Base-by-base conservation (phyloP, 1,284 basidiomycete genomes). In the Meira nashicola region DNA sequence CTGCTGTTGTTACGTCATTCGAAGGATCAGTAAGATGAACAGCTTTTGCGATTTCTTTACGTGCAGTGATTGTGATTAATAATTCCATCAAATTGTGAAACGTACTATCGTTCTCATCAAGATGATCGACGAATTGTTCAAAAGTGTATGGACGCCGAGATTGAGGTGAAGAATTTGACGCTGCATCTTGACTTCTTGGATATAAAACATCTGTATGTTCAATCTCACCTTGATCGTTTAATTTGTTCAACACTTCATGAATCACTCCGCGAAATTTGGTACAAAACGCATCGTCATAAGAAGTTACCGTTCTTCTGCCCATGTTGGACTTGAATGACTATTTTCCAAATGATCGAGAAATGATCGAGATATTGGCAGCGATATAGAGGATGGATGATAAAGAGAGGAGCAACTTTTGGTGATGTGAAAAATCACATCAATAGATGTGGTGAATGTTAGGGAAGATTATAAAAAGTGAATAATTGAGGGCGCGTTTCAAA, bases 61-160 rank as follows among this genome's bases (percentile, higher is more conserved):
- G 12, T 23, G 50, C 50, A 41, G 21, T 53, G 21, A 53, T 62
- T 41, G 62, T 68, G 65, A 68, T 64, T 33, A 68, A 51, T 54
- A 68, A 62, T 39, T 68, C 67, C 19, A 62, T 57, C 58, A 64
- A 60, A 28, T 63, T 59, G 38, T 64, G 62, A 12, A 68, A 53
- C 8, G 66, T 55, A 38, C 66, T 65, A 51, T 67, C 63, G 48
- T 61, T 52, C 4, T 61, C 63, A 39, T 69, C 65, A 25, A 69
- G 63, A 23, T 69, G 54, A 23, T 67, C 59, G 19, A 55, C 60
- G 21, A 69, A 62, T 47, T 69, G 67, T 54, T 69, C 67, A 51
- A 64, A 69, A 11, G 67, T 67, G 5, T 33, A n/a, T 41, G 12
- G 12, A 33, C 37, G 23, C 28, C 50, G 17, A 14, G 21, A 14